Base-by-base conservation (phyloP, 2,329 filamentous ascomycete species). In the Purpureocillium takamizusanense region DNA sequence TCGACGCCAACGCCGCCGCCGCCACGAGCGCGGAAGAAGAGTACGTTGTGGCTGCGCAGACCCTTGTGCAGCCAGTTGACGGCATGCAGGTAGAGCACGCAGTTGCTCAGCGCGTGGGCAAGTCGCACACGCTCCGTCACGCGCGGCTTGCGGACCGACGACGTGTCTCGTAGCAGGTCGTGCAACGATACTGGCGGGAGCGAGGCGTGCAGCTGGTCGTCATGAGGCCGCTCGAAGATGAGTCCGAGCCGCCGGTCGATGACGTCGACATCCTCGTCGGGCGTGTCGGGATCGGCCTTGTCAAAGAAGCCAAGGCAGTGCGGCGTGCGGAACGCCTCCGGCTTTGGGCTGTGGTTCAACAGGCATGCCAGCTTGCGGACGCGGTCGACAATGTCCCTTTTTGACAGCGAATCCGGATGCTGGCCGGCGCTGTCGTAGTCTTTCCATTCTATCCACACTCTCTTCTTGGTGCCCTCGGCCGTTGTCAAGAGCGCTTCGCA, bases 1-100 rank as follows among this genome's bases (percentile, higher is more conserved):
- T 66, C 56, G 31, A 68, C 6, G 6, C 21, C 21, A 25, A 5
- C 21, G 21, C 21, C 54, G 16, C 43, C 38, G 42, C 52, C 55
- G 16, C 41, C 33, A 21, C 41, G 41, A 21, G 48, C 44, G 25
- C 55, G 55, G 49, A 73, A 74, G 51, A 76, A 74, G 10, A 77
- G 50, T 23, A 77, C 61, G 47, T 73, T 76, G 39, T 70, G 58
- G 41, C 65, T 68, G 11, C 72, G 66, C 5, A 77, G 58, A n/a
- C 70, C 71, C 46, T 78, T 77, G 57, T 76, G 73, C 6, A 77
- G 60, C 72, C 72, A 76, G 42, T 73, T 66, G 1, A 74, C 70
- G 3, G 69, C 63, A 47, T 76, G 72, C 0, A 76, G 60, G 39
- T 74, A 72, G 34, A 76, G 55, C 3, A 78, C 51, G 14, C 67